These are phyloP conservation scores for Pseudoperonospora humuli DNA, from an alignment of 352 stramenopile genomes.

Conservation along the genomic window DNA sequence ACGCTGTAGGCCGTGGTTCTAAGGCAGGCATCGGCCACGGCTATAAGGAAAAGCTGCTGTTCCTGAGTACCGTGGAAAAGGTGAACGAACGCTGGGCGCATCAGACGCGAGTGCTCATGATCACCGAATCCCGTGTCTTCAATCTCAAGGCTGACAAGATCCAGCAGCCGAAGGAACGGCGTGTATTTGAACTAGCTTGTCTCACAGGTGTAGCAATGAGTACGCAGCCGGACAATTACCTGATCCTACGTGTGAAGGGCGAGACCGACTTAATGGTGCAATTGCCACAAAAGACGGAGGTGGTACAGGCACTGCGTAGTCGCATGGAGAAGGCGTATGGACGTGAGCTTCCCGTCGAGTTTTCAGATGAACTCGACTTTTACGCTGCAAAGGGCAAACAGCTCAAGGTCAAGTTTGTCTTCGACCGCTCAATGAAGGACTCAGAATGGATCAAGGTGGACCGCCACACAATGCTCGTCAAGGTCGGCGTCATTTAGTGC, in stretches of 20 bases:
- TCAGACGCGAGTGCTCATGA: conserved; percentile 66
- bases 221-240: conserved; percentile 73
- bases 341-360: conserved; percentile 55
- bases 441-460: conserved; percentile 59
- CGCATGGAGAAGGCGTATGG: conserved; percentile 48
- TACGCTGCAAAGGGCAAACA: conserved; percentile 61
- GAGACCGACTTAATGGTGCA: conserved; percentile 68
- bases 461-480: conserved; percentile 65
- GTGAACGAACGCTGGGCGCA: conserved; percentile 82
- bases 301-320: conserved; percentile 65
- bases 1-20: conserved; percentile 22
- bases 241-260: conserved; percentile 67
- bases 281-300: conserved; percentile 72
- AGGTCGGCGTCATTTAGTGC: conserved; percentile 69
- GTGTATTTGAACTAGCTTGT: conserved; percentile 51
- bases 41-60: conserved; percentile 53
- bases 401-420: conserved; percentile 61
- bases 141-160: conserved; percentile 84
- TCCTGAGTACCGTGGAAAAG: conserved; percentile 64
- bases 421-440: conserved; percentile 52
- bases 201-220: conserved; percentile 65
- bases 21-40: conserved; percentile 19
- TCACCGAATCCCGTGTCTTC: conserved; percentile 67
- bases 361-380: conserved; percentile 63
- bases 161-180: conserved; percentile 74